These are phyloP conservation scores for Carex kokanica DNA, from an alignment of 176 grass and related monocot species.

Conservation along the genomic window DNA sequence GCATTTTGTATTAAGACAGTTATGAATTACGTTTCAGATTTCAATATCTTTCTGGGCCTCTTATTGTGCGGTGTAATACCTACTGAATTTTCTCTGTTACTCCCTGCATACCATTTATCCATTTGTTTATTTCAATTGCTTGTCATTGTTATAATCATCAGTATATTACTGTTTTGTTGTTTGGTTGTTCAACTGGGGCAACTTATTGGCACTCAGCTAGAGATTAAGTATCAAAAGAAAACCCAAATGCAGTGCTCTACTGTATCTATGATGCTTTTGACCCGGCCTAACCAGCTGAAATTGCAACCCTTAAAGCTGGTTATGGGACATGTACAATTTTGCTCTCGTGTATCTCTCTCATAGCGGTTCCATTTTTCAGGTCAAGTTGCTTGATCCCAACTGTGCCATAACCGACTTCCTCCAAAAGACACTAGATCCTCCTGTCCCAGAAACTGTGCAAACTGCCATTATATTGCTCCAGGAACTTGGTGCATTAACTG, in stretches of 20 bases:
- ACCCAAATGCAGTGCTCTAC: neutral
- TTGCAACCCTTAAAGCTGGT: conserved; percentile 13
- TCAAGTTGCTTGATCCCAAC: conserved; percentile 79
- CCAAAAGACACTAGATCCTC: conserved; percentile 86
- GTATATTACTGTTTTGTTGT: neutral
- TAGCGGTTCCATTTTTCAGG: conserved; percentile 39
- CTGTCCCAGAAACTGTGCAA: conserved; percentile 60
- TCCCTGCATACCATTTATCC: neutral
- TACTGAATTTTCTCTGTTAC: neutral
- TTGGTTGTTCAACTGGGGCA: neutral
- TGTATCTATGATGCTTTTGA: neutral
- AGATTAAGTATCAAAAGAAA: neutral
- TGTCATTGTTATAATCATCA: neutral
- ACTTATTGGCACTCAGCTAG: neutral
- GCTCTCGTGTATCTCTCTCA: conserved; percentile 11
- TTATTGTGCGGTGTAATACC: neutral
- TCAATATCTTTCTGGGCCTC: neutral
- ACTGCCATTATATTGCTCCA: conserved; percentile 81
- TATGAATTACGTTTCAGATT: neutral
- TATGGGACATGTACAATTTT: neutral
- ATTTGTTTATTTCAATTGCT: neutral
- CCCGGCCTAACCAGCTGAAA: neutral
- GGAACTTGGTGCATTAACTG: conserved; percentile 84
- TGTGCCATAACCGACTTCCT: conserved; percentile 71
- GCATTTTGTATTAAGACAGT: neutral